Evolutionary conservation across 495 filamentous ascomycete species (phyloP).

Genomic region (Daldinia caldariorum): DNA sequence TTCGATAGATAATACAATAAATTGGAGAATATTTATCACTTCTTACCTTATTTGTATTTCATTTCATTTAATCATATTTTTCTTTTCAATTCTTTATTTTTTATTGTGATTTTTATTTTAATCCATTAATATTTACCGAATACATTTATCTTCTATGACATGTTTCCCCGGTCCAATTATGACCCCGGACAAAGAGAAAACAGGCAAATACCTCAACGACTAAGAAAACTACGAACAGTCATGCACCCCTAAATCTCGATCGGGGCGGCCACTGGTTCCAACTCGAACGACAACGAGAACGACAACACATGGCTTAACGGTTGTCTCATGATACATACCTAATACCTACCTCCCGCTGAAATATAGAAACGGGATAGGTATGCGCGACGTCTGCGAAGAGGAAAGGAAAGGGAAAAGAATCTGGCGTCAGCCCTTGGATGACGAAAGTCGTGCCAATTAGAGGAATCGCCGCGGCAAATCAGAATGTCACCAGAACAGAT

Average conservation of each 20-base stretch:
- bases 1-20: slow-evolving; percentile 10
- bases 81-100: neutral
- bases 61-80: neutral
- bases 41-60: neutral
- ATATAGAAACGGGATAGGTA: neutral
- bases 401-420: neutral
- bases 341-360: too few relatives aligned
- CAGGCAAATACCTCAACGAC: neutral
- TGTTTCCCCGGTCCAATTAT: neutral
- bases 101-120: neutral
- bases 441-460: slow-evolving; percentile 10
- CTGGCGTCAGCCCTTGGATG: slow-evolving; percentile 36
- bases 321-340: slow-evolving; percentile 14
- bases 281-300: neutral
- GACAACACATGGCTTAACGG: neutral
- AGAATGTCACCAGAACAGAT: slow-evolving; percentile 11
- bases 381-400: neutral
- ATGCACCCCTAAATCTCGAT: slow-evolving; percentile 33
- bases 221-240: slow-evolving; percentile 25
- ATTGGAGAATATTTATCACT: slow-evolving; percentile 7
- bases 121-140: neutral
- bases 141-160: neutral
- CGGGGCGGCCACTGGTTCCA: neutral
- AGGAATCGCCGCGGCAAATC: slow-evolving; percentile 14
- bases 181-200: neutral